Conservation (phyloP, 2,329 filamentous ascomycete genomes). For the Ophiosphaerella korrae region DNA sequence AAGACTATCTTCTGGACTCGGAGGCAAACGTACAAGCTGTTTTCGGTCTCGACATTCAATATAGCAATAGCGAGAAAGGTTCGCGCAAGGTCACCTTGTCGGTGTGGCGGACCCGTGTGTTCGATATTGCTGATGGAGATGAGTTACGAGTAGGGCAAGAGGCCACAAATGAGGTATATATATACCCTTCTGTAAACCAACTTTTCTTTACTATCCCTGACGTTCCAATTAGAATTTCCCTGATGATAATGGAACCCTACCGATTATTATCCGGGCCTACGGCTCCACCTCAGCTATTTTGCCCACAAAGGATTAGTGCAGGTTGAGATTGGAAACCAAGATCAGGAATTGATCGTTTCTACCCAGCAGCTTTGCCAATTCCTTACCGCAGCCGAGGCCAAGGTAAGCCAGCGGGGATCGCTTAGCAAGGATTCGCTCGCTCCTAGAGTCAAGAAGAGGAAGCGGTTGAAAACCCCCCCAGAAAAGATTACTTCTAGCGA, state of each 20-base stretch:
- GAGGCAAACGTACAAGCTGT: slow-evolving; percentile 16
- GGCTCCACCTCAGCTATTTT: not conserved
- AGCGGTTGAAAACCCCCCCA: slow-evolving; percentile 15
- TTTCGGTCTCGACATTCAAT: slow-evolving; percentile 19
- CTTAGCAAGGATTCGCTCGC: not conserved
- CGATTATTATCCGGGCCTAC: not conserved
- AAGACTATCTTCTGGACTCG: slow-evolving; percentile 20
- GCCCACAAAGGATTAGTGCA: slow-evolving; percentile 4
- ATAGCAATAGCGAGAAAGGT: slow-evolving; percentile 14
- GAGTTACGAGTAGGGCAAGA: slow-evolving; percentile 13
- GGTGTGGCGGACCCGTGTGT: slow-evolving; percentile 14
- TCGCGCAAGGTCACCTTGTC: slow-evolving; percentile 19
- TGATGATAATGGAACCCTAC: not conserved
- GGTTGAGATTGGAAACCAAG: slow-evolving; percentile 4
- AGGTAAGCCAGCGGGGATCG: not conserved
- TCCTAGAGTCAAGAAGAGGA: slow-evolving; percentile 5
- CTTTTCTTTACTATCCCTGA: not conserved
- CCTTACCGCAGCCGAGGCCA: slow-evolving; percentile 10
- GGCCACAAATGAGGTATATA: slow-evolving; percentile 17
- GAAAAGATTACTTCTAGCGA: slow-evolving; percentile 18
- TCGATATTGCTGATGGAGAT: slow-evolving; percentile 6
- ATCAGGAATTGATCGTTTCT: slow-evolving; percentile 5
- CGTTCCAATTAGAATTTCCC: slow-evolving; percentile 2
- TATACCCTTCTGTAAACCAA: not conserved
- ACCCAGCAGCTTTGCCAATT: slow-evolving; percentile 15